Base-by-base conservation (phyloP, 1,139 yeast genomes). In the Sugiyamaella pinicola region DNA sequence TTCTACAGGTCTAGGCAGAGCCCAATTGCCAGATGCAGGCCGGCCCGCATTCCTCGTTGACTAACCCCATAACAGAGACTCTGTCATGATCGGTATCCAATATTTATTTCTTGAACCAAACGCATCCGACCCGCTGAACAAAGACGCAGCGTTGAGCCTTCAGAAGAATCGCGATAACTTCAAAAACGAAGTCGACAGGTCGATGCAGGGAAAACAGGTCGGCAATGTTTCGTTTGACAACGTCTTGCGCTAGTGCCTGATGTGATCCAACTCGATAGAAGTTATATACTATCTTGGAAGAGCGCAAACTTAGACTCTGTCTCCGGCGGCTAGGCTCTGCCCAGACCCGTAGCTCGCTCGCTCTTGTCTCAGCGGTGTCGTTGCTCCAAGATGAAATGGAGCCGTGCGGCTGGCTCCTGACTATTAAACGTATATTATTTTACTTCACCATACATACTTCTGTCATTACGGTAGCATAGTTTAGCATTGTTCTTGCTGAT, bases 41-140 rank as follows among this genome's bases (percentile, higher is more conserved):
- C 9, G 28, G 28, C 17, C 17, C 7, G 13, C 35, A n/a, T 7
- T 2, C 5, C 35, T 3, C 4, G 35, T 12, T 31, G 15, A 18
- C 52, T 49, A 51, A 49, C 54, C 7, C 7, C 31, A 12, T 13
- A 15, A 2, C 46, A 64, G 66, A 49, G 89, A 86, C 67, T 78
- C 93, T 4, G 83, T 93, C 19, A 76, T 91, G 60, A 85, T 91
- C 49, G 99, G 99, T 0, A 76, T 93, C 56, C 82, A 90, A 65
- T 90, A 86, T 66, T 76, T 93, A 59, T 89, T 93, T 63, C 74
- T 89, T 56, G 97, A 91, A 64, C 97, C 97, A 12, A 91, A 90
- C 67, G 85, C 96, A 0, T 84, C 83, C 55, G 98, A 93, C 68
- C 99, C 99, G 1, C 77, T 93, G 61, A 93, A 93, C 68, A 89